Evolutionary conservation across 306 rosid species (phyloP).

Genomic region (Vigna nakashimae): DNA sequence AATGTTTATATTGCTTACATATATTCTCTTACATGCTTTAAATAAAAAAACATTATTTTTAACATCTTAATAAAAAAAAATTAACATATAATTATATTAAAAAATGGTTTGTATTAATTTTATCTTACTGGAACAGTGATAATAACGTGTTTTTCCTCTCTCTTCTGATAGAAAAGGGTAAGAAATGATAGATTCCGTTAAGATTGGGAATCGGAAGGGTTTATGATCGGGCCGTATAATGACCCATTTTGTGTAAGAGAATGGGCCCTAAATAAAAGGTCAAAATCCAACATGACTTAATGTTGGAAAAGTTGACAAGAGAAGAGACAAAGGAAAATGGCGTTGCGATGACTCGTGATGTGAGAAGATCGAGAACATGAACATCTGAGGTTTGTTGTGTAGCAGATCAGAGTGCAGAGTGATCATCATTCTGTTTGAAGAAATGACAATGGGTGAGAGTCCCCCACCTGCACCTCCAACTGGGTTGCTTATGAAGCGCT

Average conservation of each 20-base stretch:
- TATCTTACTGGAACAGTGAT: no score
- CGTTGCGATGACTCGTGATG: not conserved
- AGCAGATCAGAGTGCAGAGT: not conserved
- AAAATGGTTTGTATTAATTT: no score
- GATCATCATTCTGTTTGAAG: not conserved
- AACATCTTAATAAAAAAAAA: no score
- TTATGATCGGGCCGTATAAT: slow-evolving; percentile 21
- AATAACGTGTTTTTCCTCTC: no score
- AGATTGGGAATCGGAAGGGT: not conserved
- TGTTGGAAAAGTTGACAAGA: not conserved
- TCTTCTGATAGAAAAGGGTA: not conserved
- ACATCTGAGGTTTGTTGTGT: slow-evolving; percentile 14
- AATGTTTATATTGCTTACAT: no score
- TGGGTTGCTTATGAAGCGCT: slow-evolving; percentile 55
- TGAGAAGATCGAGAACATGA: slow-evolving; percentile 27
- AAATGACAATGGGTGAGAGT: slow-evolving; percentile 47
- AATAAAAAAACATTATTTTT: no score
- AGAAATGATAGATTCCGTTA: not conserved
- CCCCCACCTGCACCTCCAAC: slow-evolving; percentile 54
- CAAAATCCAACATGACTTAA: not conserved
- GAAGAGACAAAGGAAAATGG: not conserved
- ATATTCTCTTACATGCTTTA: no score
- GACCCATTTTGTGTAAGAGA: slow-evolving; percentile 6
- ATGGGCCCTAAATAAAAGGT: slow-evolving; percentile 26
- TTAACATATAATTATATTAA: no score